Percentiles rank a stretch among this genome's conserved stretches.
Conservation (phyloP, 208 protist species). For the Acanthamoeba triangularis region DNA sequence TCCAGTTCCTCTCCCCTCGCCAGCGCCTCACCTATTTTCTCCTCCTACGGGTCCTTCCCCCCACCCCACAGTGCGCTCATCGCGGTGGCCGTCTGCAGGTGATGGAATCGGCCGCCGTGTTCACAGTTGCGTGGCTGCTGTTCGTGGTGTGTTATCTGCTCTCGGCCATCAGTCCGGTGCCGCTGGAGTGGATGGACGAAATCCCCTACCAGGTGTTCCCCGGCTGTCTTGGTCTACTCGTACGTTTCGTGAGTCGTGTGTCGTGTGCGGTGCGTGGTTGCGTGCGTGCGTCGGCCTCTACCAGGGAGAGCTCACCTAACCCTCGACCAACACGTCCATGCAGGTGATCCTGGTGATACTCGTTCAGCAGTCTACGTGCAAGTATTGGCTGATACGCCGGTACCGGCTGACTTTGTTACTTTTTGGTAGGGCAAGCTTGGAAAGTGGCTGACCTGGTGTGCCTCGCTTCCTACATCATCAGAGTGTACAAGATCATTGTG, state of each 20-base stretch:
- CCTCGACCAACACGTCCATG: not conserved
- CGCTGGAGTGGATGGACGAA: not conserved
- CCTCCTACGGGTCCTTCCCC: too few species aligned
- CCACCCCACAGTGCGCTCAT: too few species aligned
- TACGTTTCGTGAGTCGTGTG: not conserved
- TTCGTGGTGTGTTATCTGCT: conserved; percentile 65
- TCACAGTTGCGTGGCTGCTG: conserved; percentile 51
- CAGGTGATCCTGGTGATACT: conserved; percentile 30
- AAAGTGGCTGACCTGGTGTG: not conserved
- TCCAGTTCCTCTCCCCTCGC: conserved; percentile 5
- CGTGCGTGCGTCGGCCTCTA: too few species aligned
- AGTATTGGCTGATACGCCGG: conserved; percentile 18
- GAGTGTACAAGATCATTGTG: conserved; percentile 3
- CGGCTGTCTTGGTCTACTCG: not conserved
- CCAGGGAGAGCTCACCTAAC: too few species aligned
- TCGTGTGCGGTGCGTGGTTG: too few species aligned
- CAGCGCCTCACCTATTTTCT: too few species aligned
- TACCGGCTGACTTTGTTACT: not conserved
- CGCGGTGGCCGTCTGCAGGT: conserved; percentile 17
- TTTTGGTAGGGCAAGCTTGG: not conserved
- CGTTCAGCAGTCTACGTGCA: conserved; percentile 9
- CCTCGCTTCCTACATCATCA: not conserved
- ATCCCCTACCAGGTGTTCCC: conserved; percentile 53
- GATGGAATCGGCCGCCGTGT: conserved; percentile 52
- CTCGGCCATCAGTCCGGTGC: not conserved